Conservation (phyloP, 345 rosid species). For the Pugionium cornutum region DNA sequence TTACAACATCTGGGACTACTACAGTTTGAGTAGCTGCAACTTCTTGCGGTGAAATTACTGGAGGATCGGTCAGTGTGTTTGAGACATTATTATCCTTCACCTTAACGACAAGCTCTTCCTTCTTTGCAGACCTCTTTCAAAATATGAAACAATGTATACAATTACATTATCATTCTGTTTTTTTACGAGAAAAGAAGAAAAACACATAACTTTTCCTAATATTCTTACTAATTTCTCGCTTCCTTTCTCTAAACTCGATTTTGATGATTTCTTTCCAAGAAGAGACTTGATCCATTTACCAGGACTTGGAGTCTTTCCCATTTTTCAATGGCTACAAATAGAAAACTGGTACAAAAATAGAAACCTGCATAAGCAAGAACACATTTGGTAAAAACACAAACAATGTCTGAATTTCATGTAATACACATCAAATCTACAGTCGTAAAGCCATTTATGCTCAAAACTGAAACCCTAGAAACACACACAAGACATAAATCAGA, state of each 20-base stretch:
- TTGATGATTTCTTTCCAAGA: constrained; percentile 69
- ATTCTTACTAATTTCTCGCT: constrained; percentile 49
- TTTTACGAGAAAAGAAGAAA: background rate
- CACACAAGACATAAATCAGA: constrained; percentile 14
- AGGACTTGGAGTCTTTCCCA: constrained; percentile 80
- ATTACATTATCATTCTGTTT: constrained; percentile 6
- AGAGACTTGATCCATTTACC: constrained; percentile 80
- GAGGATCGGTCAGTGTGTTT: constrained; percentile 38
- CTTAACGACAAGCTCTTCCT: constrained; percentile 49
- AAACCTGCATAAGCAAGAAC: constrained; percentile 33
- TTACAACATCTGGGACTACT: constrained; percentile 35
- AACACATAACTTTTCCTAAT: background rate
- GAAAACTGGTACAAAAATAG: constrained; percentile 9
- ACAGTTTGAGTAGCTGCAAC: constrained; percentile 37
- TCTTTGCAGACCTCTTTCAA: constrained; percentile 53
- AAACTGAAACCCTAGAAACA: constrained; percentile 35
- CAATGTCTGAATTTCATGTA: background rate
- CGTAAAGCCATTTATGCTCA: background rate
- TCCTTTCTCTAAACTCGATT: constrained; percentile 57
- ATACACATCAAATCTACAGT: constrained; percentile 13
- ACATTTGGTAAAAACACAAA: constrained; percentile 10
- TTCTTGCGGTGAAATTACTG: constrained; percentile 37
- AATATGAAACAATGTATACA: constrained; percentile 16
- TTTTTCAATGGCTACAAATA: constrained; percentile 22
- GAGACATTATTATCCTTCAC: constrained; percentile 47